Evolutionary conservation across 257 asterid genomes (phyloP), one percentile per base, ranked within the genome.

Genomic region (Nicotiana tabacum): DNA sequence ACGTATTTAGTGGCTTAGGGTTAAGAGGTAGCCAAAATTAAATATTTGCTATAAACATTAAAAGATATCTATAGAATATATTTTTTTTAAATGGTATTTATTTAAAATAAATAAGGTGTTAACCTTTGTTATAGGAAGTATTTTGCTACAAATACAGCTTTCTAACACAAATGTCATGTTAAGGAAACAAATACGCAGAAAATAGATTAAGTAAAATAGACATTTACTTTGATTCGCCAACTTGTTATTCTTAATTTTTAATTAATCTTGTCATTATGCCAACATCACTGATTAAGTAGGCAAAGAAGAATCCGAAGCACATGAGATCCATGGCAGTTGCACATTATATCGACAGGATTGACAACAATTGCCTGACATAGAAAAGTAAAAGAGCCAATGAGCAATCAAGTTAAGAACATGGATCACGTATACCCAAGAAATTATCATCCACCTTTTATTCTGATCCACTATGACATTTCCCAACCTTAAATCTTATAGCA

Each of bases 271-370:
- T 37, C 33, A 2, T 29, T 10, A 18, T 43, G n/a, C 33, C 43
- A 70, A 39, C n/a, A 69, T 39, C 37, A 39, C 24, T 43, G 37
- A 21, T 43, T 3, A 10, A 21, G 6, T 2, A 32, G 33, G 33
- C 33, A 32, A 80, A 96, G 90, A 83, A 96, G 94, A 85, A 97
- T 91, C 82, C 98, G 89, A 13, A 96, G 87, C 77, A 96, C 98
- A 89, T 94, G 99, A 80, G 99, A 96, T 85, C 98, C 99, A 88
- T 96, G 86, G 83, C 95, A 92, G 88, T 88, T 91, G 93, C 98
- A 93, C 97, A 94, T 91, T 85, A 92, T 74, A 68, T 91, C 97
- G 83, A 90, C 89, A 57, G 94, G 97, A 85, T 93, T 88, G 66
- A 70, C 90, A 83, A 88, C 92, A 77, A 94, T 86, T 82, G 85